phyloP scores from a whole-genome alignment of 139 green algal species.

The Dunaliella sp. region DNA sequence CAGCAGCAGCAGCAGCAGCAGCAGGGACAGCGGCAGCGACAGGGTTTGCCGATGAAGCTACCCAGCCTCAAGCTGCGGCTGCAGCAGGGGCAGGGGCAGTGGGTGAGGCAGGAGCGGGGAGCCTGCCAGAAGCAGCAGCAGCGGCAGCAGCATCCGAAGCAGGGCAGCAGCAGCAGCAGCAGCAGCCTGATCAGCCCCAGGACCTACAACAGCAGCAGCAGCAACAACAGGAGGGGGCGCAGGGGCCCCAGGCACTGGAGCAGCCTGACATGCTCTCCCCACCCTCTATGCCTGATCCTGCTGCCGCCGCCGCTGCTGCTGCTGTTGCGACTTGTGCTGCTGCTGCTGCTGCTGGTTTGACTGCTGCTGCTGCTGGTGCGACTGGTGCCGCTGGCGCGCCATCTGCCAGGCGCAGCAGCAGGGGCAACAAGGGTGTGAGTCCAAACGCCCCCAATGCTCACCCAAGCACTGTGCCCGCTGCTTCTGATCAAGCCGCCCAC shows the following conservation, averaged over 20 bases:
- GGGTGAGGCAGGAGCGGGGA: background rate
- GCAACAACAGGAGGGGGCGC: background rate
- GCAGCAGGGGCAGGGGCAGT: background rate
- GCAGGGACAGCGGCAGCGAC: no score
- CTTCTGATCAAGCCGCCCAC: background rate
- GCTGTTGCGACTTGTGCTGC: background rate
- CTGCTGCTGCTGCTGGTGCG: background rate
- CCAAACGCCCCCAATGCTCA: no score
- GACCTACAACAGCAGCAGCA: background rate
- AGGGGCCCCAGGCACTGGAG: background rate
- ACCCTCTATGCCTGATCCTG: background rate
- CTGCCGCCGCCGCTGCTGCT: background rate
- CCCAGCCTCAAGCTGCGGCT: background rate
- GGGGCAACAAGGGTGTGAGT: no score
- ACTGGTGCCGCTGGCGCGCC: background rate
- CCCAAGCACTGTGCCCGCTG: no score
- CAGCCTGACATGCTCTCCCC: background rate
- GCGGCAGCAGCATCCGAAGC: background rate
- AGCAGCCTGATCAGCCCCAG: background rate
- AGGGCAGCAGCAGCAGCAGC: background rate
- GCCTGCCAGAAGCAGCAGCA: no score
- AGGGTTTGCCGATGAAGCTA: background rate
- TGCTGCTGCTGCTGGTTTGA: background rate
- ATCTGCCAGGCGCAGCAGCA: no score
- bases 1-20: no score